Base-by-base conservation (phyloP, 2,329 filamentous ascomycete species). In the Penicillium sp. region DNA sequence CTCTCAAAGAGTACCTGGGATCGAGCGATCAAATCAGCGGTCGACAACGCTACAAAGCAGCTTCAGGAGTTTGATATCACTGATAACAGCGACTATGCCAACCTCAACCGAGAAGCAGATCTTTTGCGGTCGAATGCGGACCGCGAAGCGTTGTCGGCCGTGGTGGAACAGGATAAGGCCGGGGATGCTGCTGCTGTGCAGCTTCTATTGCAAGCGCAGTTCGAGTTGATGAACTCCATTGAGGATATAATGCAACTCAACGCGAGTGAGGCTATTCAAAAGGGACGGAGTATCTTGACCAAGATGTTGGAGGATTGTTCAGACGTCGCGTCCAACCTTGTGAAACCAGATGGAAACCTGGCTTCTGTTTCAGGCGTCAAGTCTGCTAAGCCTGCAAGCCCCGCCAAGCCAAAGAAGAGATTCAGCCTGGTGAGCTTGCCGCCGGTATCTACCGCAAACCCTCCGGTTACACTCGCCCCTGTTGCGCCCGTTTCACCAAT, bases 1-100 rank as follows among this genome's bases (percentile, higher is more conserved):
- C 70, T 97, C 43, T 80, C 87, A 38, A 89, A 86, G 67, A 83
- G 79, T 39, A 88, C 86, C 55, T 99, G 93, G 93, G 89, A 95
- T 56, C 84, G 89, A 43, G 81, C 84, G 38, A 79, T 99, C 53
- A 91, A 95, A 62, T 89, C 89, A 1, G 93, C 93, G 4, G 78
- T 97, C 29, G 86, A 91, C 53, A 89, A 95, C 64, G 89, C 89
- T 60, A 75, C 95, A 50, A 80, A 83, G 53, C 90, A 95, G 62
- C 79, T 99, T 29, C 80, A 81, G 46, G 80, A 85, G 30, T 80
- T 84, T n/a, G 88, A 87, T 42, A 76, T 77, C 12, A 76, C 77
- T 10, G 84, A 89, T 54, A 77, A 78, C 14, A 78, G 79, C 30
- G 89, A 96, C 63, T 75, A 86, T 42, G 81, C 84, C 11, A 87